Evolutionary conservation across 768 basidiomycete species (phyloP), one percentile per base, ranked within the genome.

Genomic region (Russula abietina): DNA sequence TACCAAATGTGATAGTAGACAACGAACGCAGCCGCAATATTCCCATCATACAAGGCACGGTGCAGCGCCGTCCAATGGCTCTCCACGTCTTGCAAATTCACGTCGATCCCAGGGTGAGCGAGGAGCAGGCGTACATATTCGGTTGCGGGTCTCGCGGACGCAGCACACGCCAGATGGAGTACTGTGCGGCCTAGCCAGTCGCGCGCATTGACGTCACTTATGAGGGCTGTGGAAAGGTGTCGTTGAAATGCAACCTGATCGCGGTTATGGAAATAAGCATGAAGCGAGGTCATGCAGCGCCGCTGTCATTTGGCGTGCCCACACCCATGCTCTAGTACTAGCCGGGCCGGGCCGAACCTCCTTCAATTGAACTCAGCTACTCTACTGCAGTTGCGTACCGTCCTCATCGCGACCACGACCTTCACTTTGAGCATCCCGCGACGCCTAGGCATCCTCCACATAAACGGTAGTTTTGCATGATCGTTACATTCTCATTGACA

Each of bases 11-110:
- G 14, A 26, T 19, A 43, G 10, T 12, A 28, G 19, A 30, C 24
- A 17, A 78, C 87, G 63, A 66, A 88, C 84, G 82, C 87, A 50
- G 83, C 81, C 53, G 85, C 78, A 10, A 94, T 63, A 68, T 93
- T 92, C 1, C 90, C 91, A 41, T 78, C 73, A 71, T 93, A 97
- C 68, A 95, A 73, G 2, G 91, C 91, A 53, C 93, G 78, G 70
- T 99, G 96, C 24, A 98, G 76, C 8, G 95, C 83, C 1, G 93
- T 96, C 90, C 93, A 98, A 60, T 87, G 88, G 61, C 83, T 91
- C 78, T 98, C 96, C 57, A 72, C 72, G 73, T 99, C 96, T 46
- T 77, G 75, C 8, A 89, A 61, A 68, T 98, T 98, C 67, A 93
- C 83, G 60, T 89, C 87, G 72, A 94, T 78, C 26, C 77, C 74